Percentiles rank a stretch among this genome's conserved stretches.
These are phyloP conservation scores for Cymbomonas tetramitiformis DNA, from an alignment of 139 green algal species.

Conservation along the genomic window DNA sequence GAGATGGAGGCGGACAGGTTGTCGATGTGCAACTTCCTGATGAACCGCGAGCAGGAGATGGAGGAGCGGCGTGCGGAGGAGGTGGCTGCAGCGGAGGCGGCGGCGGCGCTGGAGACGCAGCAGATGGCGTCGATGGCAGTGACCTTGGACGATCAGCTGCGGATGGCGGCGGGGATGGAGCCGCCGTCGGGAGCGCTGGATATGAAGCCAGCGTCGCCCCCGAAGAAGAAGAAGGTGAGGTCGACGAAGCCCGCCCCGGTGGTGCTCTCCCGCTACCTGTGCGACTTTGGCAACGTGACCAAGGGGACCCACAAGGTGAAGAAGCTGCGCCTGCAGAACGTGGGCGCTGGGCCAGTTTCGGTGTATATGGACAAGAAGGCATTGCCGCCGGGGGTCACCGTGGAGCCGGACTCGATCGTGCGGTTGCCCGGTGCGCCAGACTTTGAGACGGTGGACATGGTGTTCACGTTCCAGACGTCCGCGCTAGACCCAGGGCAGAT, in stretches of 20 bases:
- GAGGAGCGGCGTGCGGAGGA: background rate
- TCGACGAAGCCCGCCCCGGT: too few species aligned
- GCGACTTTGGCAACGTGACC: slow-evolving; percentile 60
- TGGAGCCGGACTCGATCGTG: slow-evolving; percentile 45
- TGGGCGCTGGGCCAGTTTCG: slow-evolving; percentile 30
- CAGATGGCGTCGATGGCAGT: too few species aligned
- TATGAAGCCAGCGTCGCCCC: background rate
- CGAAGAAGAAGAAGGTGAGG: too few species aligned
- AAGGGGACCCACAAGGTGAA: slow-evolving; percentile 40
- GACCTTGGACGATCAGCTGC: too few species aligned
- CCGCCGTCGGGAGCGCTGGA: background rate
- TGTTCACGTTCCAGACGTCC: slow-evolving; percentile 18
- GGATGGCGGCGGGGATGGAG: too few species aligned
- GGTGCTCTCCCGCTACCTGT: slow-evolving; percentile 38
- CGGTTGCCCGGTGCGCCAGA: slow-evolving; percentile 48
- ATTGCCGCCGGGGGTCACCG: slow-evolving; percentile 44
- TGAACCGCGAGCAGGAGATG: slow-evolving; percentile 18
- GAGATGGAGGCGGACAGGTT: slow-evolving; percentile 50
- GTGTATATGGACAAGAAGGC: slow-evolving; percentile 43
- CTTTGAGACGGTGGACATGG: slow-evolving; percentile 10
- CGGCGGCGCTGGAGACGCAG: too few species aligned
- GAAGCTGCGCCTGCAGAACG: slow-evolving; percentile 53
- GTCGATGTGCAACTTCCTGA: slow-evolving; percentile 32
- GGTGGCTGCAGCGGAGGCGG: background rate
- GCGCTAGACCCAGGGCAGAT: slow-evolving; percentile 23